Base-by-base conservation (phyloP, 2,329 filamentous ascomycete species). In the Monosporascus sp. region DNA sequence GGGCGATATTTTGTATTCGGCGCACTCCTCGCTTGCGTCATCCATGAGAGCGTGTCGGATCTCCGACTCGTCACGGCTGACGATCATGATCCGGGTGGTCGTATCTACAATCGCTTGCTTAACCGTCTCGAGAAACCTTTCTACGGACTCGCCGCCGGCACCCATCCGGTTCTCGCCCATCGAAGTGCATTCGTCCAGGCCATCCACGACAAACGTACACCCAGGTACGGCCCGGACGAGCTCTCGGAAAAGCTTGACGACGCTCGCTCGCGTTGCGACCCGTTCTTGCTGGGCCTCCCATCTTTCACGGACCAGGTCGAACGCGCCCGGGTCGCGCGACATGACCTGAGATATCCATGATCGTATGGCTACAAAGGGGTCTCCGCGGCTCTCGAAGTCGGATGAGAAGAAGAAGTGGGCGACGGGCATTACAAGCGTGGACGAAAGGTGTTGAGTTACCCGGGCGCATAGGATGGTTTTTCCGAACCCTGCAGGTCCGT, bases 331-430 rank as follows among this genome's bases (percentile, higher is more conserved):
- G 18, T 48, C 52, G 0, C 50, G 39, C 1, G 44, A 38, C 0
- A 58, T 47, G 5, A 67, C 27, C 42, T 69, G 61, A 0, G 57
- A 52, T 1, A 70, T 52, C 70, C 68, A 73, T 0, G 63, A 67
- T 6, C 67, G 51, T 2, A 70, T n/a, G 0, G 62, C 61, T 1
- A 52, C 3, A 6, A 55, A 70, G 2, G 63, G 62, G n/a, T 67
- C 58, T 0, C 54, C 52, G 9, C 58, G 61, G 36, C 59, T 63
- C 24, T 60, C 57, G 24, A 51, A 41, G 2, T 65, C 60, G 0
- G 65, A 65, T 0, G 67, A 68, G 18, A 69, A 63, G 42, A 72
- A 72, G 54, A 68, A 72, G 42, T 68, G 57, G 0, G 59, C 61
- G 0, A 67, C 37, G 0, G 60, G 59, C 0, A 45, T 46, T 0